These are phyloP conservation scores for Centrapalus pauciflorus DNA, from an alignment of 129 eudicot species.

Conservation along the genomic window DNA sequence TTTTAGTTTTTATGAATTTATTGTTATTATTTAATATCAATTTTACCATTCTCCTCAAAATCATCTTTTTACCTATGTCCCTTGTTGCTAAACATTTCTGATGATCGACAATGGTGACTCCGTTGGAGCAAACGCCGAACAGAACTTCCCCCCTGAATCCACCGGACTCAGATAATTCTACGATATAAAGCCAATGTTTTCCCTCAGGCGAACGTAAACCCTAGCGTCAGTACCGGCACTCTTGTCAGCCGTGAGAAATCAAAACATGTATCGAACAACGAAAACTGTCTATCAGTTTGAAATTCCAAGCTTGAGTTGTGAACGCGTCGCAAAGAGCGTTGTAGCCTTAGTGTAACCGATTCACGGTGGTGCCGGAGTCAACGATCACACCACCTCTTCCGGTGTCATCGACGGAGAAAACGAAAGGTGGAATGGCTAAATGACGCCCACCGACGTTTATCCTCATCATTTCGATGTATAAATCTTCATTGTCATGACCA, in stretches of 20 bases:
- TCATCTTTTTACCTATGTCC: too few relatives aligned
- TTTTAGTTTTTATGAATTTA: too few relatives aligned
- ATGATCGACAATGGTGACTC: constrained; percentile 49
- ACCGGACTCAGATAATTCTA: constrained; percentile 69
- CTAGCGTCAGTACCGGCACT: constrained; percentile 63
- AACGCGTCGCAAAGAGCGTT: constrained; percentile 55
- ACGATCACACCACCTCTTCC: constrained; percentile 74
- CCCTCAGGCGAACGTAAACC: constrained; percentile 58
- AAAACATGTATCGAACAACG: constrained; percentile 71
- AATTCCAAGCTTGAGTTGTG: constrained; percentile 8
- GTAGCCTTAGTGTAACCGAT: constrained; percentile 63
- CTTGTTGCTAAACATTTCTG: constrained; percentile 87
- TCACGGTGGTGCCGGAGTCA: constrained; percentile 87
- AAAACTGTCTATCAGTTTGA: constrained; percentile 33
- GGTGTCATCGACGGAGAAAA: constrained; percentile 37
- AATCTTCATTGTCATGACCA: constrained; percentile 30
- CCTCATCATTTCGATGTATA: constrained; percentile 63
- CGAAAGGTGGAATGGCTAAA: constrained; percentile 32
- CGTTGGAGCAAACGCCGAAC: constrained; percentile 79
- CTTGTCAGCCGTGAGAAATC: constrained; percentile 42
- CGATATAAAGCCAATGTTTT: constrained; percentile 37
- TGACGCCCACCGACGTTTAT: constrained; percentile 55
- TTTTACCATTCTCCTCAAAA: too few relatives aligned
- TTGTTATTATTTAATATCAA: too few relatives aligned
- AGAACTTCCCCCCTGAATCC: constrained; percentile 57